These are phyloP conservation scores for Yamadazyma sp. DNA, from an alignment of 1,139 yeast genomes.

Conservation along the genomic window DNA sequence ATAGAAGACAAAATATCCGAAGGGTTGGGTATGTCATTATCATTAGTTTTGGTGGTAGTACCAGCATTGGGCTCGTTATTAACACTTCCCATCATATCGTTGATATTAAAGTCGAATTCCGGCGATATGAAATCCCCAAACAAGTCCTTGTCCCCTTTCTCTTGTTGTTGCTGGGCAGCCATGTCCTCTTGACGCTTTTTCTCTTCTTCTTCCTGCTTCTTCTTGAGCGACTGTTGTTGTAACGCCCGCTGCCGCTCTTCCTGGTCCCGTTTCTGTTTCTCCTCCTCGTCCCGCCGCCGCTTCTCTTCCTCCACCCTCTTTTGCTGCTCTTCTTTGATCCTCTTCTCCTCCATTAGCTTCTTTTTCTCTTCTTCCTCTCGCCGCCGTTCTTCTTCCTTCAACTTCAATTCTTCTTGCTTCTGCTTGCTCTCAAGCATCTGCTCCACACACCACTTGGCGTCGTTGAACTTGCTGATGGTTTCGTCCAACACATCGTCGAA, in stretches of 20 bases:
- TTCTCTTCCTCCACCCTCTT: slow-evolving; percentile 15
- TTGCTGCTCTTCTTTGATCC: slow-evolving; percentile 14
- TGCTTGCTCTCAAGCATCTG: slow-evolving; percentile 45
- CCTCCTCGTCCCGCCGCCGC: slow-evolving; percentile 13
- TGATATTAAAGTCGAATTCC: slow-evolving; percentile 32
- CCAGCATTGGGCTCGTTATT: slow-evolving; percentile 9
- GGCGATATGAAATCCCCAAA: slow-evolving; percentile 25
- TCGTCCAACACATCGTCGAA: slow-evolving; percentile 48
- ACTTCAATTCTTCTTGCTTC: slow-evolving; percentile 41
- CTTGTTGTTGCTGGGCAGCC: slow-evolving; percentile 18
- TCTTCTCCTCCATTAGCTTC: slow-evolving; percentile 21
- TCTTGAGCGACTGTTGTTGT: slow-evolving; percentile 18
- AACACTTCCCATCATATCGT: slow-evolving; percentile 18
- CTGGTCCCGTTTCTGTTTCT: slow-evolving; percentile 19
- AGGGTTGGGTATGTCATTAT: slow-evolving; percentile 30
- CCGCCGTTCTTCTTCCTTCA: slow-evolving; percentile 41
- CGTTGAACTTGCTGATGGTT: slow-evolving; percentile 43
- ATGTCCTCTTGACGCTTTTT: slow-evolving; percentile 15
- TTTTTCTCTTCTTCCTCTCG: slow-evolving; percentile 17
- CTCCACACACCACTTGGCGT: slow-evolving; percentile 48
- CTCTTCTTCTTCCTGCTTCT: slow-evolving; percentile 12
- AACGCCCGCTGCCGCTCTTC: slow-evolving; percentile 19
- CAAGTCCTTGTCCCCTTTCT: slow-evolving; percentile 18
- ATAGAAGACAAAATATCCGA: slow-evolving; percentile 39
- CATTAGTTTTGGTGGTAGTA: slow-evolving; percentile 7